Evolutionary conservation across 768 basidiomycete species (phyloP).

Genomic region (Leccinum ochraceum): DNA sequence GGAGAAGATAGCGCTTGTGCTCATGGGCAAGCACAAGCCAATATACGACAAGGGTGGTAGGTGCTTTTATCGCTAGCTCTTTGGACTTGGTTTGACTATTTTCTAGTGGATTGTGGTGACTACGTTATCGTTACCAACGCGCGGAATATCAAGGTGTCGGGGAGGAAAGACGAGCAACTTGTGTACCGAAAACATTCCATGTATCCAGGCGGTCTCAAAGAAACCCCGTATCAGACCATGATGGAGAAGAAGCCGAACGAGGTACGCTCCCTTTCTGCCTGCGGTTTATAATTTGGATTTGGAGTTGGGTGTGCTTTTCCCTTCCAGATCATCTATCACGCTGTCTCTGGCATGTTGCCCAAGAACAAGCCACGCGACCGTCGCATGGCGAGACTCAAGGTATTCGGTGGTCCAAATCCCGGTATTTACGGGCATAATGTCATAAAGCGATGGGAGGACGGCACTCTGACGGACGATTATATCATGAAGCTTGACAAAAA

Average conservation of each 20-base stretch:
- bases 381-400: conserved; percentile 82
- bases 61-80: conserved; percentile 24
- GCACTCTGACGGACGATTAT: conserved; percentile 53
- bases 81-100: background rate
- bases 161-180: conserved; percentile 84
- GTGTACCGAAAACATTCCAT: conserved; percentile 89
- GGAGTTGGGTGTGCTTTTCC: background rate
- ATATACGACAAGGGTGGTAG: conserved; percentile 90
- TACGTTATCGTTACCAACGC: conserved; percentile 96
- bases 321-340: conserved; percentile 86
- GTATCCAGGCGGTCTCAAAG: conserved; percentile 92
- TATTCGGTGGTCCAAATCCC: conserved; percentile 81
- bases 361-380: conserved; percentile 95
- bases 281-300: background rate
- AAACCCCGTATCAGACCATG: conserved; percentile 83
- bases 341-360: conserved; percentile 97
- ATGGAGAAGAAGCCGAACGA: conserved; percentile 86
- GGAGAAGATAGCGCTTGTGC: conserved; percentile 87
- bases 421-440: conserved; percentile 78
- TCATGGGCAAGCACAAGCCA: conserved; percentile 99
- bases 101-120: conserved; percentile 94
- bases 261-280: conserved; percentile 46
- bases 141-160: conserved; percentile 79
- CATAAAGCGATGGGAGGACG: conserved; percentile 82
- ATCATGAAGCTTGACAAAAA: conserved; percentile 31